Conservation (phyloP, 139 green algal genomes). For the Coelastrella sp. region DNA sequence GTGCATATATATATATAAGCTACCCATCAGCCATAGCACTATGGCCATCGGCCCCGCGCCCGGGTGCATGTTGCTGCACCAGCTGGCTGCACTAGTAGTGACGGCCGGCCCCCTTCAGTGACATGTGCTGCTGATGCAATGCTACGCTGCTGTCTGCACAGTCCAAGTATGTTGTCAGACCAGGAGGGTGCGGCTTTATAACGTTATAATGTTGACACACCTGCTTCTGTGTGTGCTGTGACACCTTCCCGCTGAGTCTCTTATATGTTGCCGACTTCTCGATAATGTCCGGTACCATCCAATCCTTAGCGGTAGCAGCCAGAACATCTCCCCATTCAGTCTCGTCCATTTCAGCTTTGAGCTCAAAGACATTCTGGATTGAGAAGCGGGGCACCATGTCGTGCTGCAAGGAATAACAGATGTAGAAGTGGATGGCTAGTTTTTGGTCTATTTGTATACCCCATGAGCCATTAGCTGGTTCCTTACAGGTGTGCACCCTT, state of each 20-base stretch:
- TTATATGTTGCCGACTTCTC: constrained; percentile 37
- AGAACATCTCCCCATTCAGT: constrained; percentile 48
- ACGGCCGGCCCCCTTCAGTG: too few species aligned
- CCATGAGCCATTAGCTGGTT: too few species aligned
- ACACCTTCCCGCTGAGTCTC: not conserved
- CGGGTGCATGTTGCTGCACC: too few species aligned
- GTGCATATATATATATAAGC: too few species aligned
- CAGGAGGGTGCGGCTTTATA: too few species aligned
- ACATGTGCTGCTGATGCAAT: not conserved
- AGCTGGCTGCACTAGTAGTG: too few species aligned
- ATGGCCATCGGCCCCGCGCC: not conserved
- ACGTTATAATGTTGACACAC: not conserved
- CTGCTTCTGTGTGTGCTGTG: not conserved
- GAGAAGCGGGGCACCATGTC: constrained; percentile 49
- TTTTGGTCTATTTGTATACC: too few species aligned
- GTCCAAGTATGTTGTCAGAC: too few species aligned
- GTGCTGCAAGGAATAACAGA: constrained; percentile 1
- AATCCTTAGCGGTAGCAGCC: constrained; percentile 13
- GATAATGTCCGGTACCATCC: constrained; percentile 47
- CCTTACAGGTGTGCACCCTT: too few species aligned
- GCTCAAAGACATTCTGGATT: constrained; percentile 50
- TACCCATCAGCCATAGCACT: not conserved
- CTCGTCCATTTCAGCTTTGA: constrained; percentile 49
- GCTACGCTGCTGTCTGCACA: too few species aligned
- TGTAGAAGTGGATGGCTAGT: too few species aligned